Base-by-base conservation (phyloP, 179 eudicot species). In the Actinidia arguta region DNA sequence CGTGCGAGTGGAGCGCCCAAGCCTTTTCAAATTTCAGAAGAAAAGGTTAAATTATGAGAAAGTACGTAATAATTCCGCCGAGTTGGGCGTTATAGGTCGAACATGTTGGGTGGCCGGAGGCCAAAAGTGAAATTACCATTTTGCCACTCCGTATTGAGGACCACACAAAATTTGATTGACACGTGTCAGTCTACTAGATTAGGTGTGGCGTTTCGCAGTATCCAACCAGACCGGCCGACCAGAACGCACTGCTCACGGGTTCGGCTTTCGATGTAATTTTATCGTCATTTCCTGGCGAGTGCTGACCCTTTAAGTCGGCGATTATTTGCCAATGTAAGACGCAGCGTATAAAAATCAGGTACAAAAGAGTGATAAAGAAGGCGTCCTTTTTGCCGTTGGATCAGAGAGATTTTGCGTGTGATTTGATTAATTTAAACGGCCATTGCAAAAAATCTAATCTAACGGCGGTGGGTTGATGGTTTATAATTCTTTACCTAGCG, bases 81-180 rank as follows among this genome's bases (percentile, higher is more conserved):
- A 50, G n/a, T 31, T 42, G 76, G 46, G 31, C 52, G 25, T 66
- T 55, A 81, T 39, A 72, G 36, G 81, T 73, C 80, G 74, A 86
- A 55, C 86, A 81, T 86, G 89, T 81, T 83, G 83, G 78, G 76
- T 67, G 89, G 85, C 52, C 83, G 83, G 89, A 84, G 81, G 73
- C 77, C 61, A 73, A 63, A 80, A 22, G 51, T 0, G 4, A 10
- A 31, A n/a, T 56, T 63, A 66, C 55, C 54, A 82, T 27, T 55
- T 20, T 51, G 46, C 51, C 84, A 77, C 81, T 79, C 48, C 71
- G 44, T 14, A 13, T 5, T 3, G 24, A 22, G 74, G 27, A 27
- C 74, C 18, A 70, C 27, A 1, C 8, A 14, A 42, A 9, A 46
- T 18, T 73, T 11, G 56, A 1, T 25, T 3, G 56, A 48, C 58